Evolutionary conservation across 805 yeast genomes (phyloP).

Genomic region (Zygotorulaspora sp.): DNA sequence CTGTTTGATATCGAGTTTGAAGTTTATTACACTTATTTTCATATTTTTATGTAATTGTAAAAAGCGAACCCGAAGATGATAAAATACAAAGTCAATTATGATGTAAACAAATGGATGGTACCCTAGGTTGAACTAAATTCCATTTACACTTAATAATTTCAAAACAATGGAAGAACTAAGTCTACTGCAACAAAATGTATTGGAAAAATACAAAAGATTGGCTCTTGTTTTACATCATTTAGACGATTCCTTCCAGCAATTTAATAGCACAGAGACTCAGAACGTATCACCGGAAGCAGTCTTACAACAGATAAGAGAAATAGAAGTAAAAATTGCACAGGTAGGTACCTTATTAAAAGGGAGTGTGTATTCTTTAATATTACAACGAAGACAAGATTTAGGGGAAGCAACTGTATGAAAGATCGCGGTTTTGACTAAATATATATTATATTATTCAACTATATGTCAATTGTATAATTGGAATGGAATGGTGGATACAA

Average conservation of each 20-base stretch:
- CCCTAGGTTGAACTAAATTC: too few relatives aligned
- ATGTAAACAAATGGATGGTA: too few relatives aligned
- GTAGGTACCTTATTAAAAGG: constrained; percentile 65
- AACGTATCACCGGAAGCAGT: constrained; percentile 35
- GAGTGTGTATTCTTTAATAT: constrained; percentile 60
- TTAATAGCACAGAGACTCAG: constrained; percentile 17
- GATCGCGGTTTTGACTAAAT: background rate
- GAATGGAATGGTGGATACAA: too few relatives aligned
- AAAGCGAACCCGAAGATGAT: too few relatives aligned
- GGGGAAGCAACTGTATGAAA: background rate
- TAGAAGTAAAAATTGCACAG: constrained; percentile 59
- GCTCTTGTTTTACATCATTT: constrained; percentile 28
- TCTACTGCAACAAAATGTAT: constrained; percentile 31
- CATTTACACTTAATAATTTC: too few relatives aligned
- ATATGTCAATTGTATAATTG: background rate
- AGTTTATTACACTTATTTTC: too few relatives aligned
- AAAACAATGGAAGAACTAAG: constrained; percentile 25
- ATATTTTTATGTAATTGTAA: too few relatives aligned
- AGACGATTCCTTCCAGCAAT: constrained; percentile 27
- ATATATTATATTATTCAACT: background rate
- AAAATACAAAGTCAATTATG: too few relatives aligned
- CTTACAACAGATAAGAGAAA: constrained; percentile 49
- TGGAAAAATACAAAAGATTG: constrained; percentile 29
- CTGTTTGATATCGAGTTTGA: too few relatives aligned
- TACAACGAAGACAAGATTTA: constrained; percentile 42